These are phyloP conservation scores for Metschnikowia baotianmanensis DNA, from an alignment of 805 yeast species.

Conservation along the genomic window DNA sequence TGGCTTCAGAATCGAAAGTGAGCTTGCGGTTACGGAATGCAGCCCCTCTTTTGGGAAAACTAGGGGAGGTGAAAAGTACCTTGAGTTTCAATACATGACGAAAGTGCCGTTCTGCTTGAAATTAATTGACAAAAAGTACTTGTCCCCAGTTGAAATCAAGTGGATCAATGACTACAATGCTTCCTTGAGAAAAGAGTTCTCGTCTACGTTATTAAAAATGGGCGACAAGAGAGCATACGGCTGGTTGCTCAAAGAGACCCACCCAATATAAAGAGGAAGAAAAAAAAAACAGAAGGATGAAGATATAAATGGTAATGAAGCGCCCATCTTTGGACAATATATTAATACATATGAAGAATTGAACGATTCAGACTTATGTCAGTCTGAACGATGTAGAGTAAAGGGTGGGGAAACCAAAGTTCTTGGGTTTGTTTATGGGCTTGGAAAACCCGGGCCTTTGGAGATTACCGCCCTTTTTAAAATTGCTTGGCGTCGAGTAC, in stretches of 20 bases:
- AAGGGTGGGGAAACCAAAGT: conserved; percentile 18
- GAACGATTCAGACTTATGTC: conserved; percentile 3
- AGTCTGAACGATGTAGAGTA: conserved; percentile 18
- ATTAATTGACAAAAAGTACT: conserved; percentile 33
- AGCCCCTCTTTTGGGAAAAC: conserved; percentile 38
- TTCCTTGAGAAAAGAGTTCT: conserved; percentile 32
- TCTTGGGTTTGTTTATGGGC: conserved; percentile 7
- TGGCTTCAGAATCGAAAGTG: conserved; percentile 89
- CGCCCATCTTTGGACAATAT: not conserved
- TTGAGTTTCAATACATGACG: conserved; percentile 41
- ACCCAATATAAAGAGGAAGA: conserved; percentile 20
- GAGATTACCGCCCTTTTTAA: conserved; percentile 17
- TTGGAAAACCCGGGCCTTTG: conserved; percentile 17
- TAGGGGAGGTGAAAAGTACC: conserved; percentile 25
- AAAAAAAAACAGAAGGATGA: not conserved
- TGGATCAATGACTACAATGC: conserved; percentile 43
- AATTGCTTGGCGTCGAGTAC: conserved; percentile 3
- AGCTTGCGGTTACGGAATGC: conserved; percentile 55
- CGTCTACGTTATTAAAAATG: conserved; percentile 42
- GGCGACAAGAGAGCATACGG: conserved; percentile 57
- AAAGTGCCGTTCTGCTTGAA: conserved; percentile 40
- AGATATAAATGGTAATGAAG: too few relatives aligned
- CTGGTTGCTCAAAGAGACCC: conserved; percentile 74
- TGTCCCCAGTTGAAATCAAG: conserved; percentile 28
- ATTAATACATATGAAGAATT: conserved; percentile 4